phyloP scores from a whole-genome alignment of 2,329 filamentous ascomycete species.

The Penicillium concentricum region DNA sequence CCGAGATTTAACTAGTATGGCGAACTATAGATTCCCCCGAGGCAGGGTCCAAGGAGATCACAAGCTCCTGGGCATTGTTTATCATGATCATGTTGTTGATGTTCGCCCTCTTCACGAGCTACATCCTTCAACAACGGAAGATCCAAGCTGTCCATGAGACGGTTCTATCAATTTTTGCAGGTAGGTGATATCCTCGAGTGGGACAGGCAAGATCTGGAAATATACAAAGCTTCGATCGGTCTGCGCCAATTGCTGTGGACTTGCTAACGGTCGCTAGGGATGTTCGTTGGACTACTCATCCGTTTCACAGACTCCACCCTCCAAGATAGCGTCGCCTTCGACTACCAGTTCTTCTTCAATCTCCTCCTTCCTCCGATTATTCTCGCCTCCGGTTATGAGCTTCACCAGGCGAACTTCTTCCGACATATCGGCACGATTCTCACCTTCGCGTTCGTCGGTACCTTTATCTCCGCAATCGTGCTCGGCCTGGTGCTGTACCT shows the following conservation, averaged over 20 bases:
- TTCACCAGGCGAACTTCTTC: conserved; percentile 99
- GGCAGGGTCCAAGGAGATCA: conserved; percentile 87
- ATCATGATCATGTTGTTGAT: conserved; percentile 95
- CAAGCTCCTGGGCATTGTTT: conserved; percentile 94
- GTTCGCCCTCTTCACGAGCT: conserved; percentile 92
- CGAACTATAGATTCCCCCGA: conserved; percentile 62
- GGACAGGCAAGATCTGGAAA: background rate
- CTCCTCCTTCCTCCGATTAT: conserved; percentile 98
- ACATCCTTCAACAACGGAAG: conserved; percentile 93
- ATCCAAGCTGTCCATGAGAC: conserved; percentile 98
- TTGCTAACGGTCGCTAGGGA: conserved; percentile 58
- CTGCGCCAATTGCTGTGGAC: background rate
- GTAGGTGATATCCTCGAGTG: conserved; percentile 45
- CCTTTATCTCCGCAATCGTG: conserved; percentile 94
- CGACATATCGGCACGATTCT: conserved; percentile 95
- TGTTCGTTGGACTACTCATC: conserved; percentile 89
- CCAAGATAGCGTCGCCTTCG: conserved; percentile 88
- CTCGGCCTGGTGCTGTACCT: conserved; percentile 84
- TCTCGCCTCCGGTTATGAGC: conserved; percentile 90
- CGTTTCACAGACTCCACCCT: conserved; percentile 80
- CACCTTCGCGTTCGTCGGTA: conserved; percentile 95
- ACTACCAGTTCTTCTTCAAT: conserved; percentile 99
- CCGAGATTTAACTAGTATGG: conserved; percentile 16
- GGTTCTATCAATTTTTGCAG: conserved; percentile 95
- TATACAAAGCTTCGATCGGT: background rate